Conservation (phyloP, 495 filamentous ascomycete genomes). For the Coniosporium apollinis region DNA sequence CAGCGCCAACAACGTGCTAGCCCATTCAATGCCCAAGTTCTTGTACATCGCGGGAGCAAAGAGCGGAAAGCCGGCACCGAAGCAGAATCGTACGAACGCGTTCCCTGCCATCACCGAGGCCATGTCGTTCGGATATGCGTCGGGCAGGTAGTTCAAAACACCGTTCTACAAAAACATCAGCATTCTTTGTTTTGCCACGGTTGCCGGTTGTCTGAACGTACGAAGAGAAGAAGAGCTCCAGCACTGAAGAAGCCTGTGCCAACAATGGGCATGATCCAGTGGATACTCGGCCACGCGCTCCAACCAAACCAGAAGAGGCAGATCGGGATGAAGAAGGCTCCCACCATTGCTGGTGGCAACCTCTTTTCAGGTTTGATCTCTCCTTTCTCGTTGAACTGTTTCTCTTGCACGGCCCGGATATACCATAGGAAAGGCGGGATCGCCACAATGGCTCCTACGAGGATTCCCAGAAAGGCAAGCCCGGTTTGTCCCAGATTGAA, state of each 20-base stretch:
- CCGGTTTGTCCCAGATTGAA: conserved; percentile 32
- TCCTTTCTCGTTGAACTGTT: conserved; percentile 25
- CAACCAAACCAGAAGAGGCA: conserved; percentile 36
- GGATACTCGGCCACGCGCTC: conserved; percentile 23
- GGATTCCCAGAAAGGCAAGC: conserved; percentile 34
- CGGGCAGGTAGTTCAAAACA: conserved; percentile 7
- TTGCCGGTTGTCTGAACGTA: conserved; percentile 16
- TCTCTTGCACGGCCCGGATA: conserved; percentile 24
- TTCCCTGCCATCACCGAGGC: conserved; percentile 36
- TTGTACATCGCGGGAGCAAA: conserved; percentile 29
- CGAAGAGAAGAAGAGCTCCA: conserved; percentile 33
- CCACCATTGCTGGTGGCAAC: conserved; percentile 28
- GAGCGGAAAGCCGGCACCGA: conserved; percentile 34
- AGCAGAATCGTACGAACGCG: conserved; percentile 29
- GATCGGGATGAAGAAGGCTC: conserved; percentile 28
- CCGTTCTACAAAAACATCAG: conserved; percentile 2
- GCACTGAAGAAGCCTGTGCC: conserved; percentile 31
- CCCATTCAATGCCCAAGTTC: conserved; percentile 20
- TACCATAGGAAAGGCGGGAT: conserved; percentile 32
- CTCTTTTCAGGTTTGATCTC: conserved; percentile 28
- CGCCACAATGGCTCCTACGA: conserved; percentile 26
- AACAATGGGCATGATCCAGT: conserved; percentile 39
- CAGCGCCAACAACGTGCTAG: conserved; percentile 17
- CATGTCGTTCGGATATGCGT: conserved; percentile 23
- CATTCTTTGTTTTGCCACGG: too few species aligned